Percentiles rank a stretch among this genome's conserved stretches.
These are phyloP conservation scores for Boehmeria nivea DNA, from an alignment of 306 rosid species.

Conservation along the genomic window DNA sequence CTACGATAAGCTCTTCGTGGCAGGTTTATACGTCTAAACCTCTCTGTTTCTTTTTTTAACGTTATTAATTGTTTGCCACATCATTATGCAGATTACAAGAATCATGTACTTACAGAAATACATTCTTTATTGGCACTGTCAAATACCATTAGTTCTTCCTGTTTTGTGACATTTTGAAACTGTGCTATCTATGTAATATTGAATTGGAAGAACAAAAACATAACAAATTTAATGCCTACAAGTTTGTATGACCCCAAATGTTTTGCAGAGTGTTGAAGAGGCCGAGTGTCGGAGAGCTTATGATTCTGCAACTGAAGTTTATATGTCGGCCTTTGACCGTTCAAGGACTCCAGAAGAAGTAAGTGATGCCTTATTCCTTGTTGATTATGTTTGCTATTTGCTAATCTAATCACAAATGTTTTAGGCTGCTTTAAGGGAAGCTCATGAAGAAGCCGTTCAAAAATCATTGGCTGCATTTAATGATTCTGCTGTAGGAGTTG, in stretches of 20 bases:
- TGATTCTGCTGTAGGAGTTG: constrained; percentile 79
- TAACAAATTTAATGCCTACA: no score
- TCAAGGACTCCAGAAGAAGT: constrained; percentile 89
- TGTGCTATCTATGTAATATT: no score
- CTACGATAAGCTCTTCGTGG: constrained; percentile 93
- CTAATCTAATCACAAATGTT: constrained; percentile 24
- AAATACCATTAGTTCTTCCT: no score
- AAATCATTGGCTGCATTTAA: constrained; percentile 68
- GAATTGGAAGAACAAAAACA: no score
- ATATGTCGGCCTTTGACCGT: constrained; percentile 68
- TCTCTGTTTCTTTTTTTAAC: no score
- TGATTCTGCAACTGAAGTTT: constrained; percentile 68
- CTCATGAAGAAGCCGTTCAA: constrained; percentile 81
- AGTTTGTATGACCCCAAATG: constrained; percentile 3
- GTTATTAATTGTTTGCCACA: no score
- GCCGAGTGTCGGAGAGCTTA: constrained; percentile 81
- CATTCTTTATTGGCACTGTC: no score
- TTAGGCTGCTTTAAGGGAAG: constrained; percentile 81
- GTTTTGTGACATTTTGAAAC: no score
- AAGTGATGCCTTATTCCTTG: constrained; percentile 32
- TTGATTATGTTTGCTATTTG: constrained; percentile 7
- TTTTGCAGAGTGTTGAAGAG: constrained; percentile 88
- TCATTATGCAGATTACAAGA: no score
- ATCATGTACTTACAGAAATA: no score
- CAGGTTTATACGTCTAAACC: constrained; percentile 54